A percentile compares a stretch with the other conserved stretches of the same genome.
These are phyloP conservation scores for Globisporangium sylvaticum DNA, from an alignment of 352 stramenopile species.

Conservation along the genomic window DNA sequence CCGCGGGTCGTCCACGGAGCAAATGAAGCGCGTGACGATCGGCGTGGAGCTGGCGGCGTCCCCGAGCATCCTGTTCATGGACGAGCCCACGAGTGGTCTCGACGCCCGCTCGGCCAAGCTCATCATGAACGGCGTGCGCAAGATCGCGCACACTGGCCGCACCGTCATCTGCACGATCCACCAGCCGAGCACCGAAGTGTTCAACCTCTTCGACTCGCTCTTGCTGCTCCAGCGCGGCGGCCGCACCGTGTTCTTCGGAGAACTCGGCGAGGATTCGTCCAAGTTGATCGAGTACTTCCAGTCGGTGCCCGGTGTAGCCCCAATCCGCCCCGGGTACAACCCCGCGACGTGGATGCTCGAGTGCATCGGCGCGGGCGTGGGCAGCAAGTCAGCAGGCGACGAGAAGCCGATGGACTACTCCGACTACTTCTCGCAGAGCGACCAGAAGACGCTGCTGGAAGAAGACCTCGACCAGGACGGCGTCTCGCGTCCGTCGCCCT, in stretches of 20 bases:
- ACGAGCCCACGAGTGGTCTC: constrained; percentile 87
- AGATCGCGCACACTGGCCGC: constrained; percentile 68
- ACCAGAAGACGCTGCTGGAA: constrained; percentile 31
- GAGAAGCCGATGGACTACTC: constrained; percentile 32
- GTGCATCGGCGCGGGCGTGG: constrained; percentile 28
- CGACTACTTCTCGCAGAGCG: constrained; percentile 32
- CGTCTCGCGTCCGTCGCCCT: constrained; percentile 26
- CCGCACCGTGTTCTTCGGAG: constrained; percentile 49
- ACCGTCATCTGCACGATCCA: constrained; percentile 92
- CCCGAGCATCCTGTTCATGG: constrained; percentile 83
- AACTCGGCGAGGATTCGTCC: constrained; percentile 37
- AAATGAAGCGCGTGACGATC: constrained; percentile 71
- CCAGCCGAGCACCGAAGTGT: constrained; percentile 86
- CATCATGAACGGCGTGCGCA: constrained; percentile 86
- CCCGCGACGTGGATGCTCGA: constrained; percentile 22
- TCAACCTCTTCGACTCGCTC: constrained; percentile 85
- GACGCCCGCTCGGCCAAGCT: constrained; percentile 85
- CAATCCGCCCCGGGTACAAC: constrained; percentile 68
- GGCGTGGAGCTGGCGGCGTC: constrained; percentile 89
- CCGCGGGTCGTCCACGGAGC: constrained; percentile 45
- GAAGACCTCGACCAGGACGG: constrained; percentile 41
- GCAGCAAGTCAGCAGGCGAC: constrained; percentile 18
- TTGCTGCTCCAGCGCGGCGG: constrained; percentile 70
- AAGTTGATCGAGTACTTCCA: constrained; percentile 61
- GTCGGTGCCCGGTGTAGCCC: constrained; percentile 24